phyloP scores from a whole-genome alignment of 257 asterid species.

The Forsythia suspensa region DNA sequence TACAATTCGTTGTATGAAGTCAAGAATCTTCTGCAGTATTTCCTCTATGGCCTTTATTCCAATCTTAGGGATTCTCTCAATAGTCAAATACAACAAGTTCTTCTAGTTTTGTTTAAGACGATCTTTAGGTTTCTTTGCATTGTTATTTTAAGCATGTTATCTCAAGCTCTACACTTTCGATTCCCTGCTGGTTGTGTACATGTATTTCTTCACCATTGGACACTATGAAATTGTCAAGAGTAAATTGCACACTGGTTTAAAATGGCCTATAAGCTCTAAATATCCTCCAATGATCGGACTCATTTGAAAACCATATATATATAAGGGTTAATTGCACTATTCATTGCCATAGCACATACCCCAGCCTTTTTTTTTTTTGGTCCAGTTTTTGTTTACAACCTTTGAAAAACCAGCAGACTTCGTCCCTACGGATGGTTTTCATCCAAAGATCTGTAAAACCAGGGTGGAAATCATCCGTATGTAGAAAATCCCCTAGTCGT shows the following conservation, averaged over 20 bases:
- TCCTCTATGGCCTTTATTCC: slow-evolving; percentile 76
- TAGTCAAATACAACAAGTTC: slow-evolving; percentile 57
- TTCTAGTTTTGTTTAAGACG: not conserved
- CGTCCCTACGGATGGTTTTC: no score
- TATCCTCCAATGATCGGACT: not conserved
- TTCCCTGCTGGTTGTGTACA: not conserved
- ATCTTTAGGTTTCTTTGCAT: not conserved
- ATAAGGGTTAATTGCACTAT: no score
- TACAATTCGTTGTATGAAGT: slow-evolving; percentile 97
- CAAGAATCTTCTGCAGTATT: slow-evolving; percentile 87
- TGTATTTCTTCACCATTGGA: not conserved
- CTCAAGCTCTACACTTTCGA: not conserved
- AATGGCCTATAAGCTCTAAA: not conserved
- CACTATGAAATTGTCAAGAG: not conserved
- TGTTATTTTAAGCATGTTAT: not conserved
- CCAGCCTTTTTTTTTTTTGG: no score
- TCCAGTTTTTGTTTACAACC: no score
- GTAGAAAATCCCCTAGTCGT: no score
- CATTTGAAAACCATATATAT: not conserved
- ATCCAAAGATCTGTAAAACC: no score
- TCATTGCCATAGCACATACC: no score
- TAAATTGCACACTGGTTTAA: not conserved
- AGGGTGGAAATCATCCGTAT: no score
- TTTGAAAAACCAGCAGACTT: no score
- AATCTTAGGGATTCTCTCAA: slow-evolving; percentile 76